phyloP scores from a whole-genome alignment of 768 basidiomycete species.

The Holtermannia corniformis region DNA sequence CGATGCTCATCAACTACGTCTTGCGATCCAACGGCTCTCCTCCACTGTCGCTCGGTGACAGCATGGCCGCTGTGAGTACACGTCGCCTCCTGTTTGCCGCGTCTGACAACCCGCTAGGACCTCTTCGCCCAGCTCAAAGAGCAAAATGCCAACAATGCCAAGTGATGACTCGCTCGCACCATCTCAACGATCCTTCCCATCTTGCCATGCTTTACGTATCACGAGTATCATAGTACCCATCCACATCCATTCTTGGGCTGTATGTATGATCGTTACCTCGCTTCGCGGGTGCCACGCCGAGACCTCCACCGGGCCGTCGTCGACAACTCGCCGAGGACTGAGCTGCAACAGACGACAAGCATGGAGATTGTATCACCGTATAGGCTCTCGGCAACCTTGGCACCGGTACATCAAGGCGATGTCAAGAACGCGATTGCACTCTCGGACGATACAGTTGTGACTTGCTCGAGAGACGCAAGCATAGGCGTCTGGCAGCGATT shows the following conservation, averaged over 20 bases:
- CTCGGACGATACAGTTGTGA: background rate
- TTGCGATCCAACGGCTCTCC: conserved; percentile 14
- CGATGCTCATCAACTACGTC: conserved; percentile 26
- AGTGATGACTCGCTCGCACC: no score
- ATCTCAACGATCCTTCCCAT: no score
- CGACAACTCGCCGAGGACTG: no score
- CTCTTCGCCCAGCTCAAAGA: conserved; percentile 26
- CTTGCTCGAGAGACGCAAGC: background rate
- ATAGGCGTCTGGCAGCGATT: background rate
- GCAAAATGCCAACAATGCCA: conserved; percentile 16
- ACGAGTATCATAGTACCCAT: no score
- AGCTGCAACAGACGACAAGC: no score
- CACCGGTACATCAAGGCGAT: background rate
- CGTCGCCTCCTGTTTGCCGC: background rate
- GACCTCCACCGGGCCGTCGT: background rate
- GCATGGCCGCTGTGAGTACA: conserved; percentile 20
- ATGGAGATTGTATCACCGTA: background rate
- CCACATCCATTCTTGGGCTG: no score
- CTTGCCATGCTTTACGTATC: no score
- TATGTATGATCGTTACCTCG: no score
- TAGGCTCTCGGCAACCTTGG: background rate
- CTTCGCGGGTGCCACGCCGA: no score
- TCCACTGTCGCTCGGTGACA: conserved; percentile 9
- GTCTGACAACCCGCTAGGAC: conserved; percentile 18
- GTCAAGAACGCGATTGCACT: background rate